Percentiles rank a stretch among this genome's conserved stretches.
These are phyloP conservation scores for Floccularia luteovirens DNA, from an alignment of 768 basidiomycete genomes.

Conservation along the genomic window DNA sequence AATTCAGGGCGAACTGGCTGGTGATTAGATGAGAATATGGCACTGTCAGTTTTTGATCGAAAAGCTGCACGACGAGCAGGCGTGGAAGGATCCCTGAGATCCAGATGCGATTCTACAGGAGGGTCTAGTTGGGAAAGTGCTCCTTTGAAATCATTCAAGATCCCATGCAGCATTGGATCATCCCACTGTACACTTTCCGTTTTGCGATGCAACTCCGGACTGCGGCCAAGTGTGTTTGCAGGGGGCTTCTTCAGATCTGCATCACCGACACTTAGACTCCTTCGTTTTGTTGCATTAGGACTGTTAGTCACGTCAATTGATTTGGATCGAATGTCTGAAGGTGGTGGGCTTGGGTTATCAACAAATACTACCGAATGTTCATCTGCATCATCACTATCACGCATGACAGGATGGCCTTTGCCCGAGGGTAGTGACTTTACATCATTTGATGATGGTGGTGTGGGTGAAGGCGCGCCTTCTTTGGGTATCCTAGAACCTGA, in stretches of 20 bases:
- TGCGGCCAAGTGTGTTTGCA: constrained; percentile 23
- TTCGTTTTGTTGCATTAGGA: constrained; percentile 35
- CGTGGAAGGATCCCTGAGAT: constrained; percentile 59
- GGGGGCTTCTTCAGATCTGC: constrained; percentile 43
- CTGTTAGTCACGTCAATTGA: constrained; percentile 17
- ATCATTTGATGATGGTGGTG: constrained; percentile 24
- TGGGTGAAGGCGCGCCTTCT: constrained; percentile 39
- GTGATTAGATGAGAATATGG: constrained; percentile 14
- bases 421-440: constrained; percentile 66
- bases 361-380: constrained; percentile 53
- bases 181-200: constrained; percentile 16
- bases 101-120: constrained; percentile 40
- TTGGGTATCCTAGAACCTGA: constrained; percentile 39
- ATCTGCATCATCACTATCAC: constrained; percentile 37
- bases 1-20: constrained; percentile 7
- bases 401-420: constrained; percentile 21
- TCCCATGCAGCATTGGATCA: constrained; percentile 44
- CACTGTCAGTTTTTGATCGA: constrained; percentile 27
- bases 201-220: constrained; percentile 23
- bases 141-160: constrained; percentile 69
- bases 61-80: constrained; percentile 36
- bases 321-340: constrained; percentile 21
- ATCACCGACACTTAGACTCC: constrained; percentile 72
- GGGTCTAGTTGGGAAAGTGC: constrained; percentile 64
- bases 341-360: constrained; percentile 30